phyloP scores from a whole-genome alignment of 2,329 filamentous ascomycete species.

The Botrytis fragariae region DNA sequence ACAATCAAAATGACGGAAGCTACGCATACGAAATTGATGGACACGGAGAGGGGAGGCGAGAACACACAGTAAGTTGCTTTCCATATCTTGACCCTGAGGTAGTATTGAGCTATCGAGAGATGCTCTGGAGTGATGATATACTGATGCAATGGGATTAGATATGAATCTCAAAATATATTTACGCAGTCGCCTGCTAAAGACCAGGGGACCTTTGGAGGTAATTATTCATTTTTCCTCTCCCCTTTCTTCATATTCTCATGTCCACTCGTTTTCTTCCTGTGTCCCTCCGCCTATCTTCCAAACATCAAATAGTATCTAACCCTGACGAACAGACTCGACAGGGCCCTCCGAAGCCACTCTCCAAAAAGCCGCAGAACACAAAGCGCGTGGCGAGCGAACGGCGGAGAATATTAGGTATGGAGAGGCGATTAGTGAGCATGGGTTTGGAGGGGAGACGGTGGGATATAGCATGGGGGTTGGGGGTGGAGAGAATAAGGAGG shows the following conservation, averaged over 20 bases:
- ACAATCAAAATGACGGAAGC: constrained; percentile 23
- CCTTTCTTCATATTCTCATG: neutral
- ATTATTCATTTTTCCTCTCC: neutral
- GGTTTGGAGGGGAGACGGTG: constrained; percentile 53
- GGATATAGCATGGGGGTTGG: constrained; percentile 30
- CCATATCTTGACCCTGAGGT: neutral
- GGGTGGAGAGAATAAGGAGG: constrained; percentile 42
- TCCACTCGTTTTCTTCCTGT: too few relatives aligned
- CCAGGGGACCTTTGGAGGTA: constrained; percentile 56
- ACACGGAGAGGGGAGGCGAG: constrained; percentile 59
- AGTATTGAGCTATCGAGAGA: neutral
- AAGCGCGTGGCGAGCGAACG: constrained; percentile 44
- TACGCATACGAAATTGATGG: constrained; percentile 48
- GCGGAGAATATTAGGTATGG: constrained; percentile 55
- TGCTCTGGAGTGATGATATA: neutral
- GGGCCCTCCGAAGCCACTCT: constrained; percentile 16
- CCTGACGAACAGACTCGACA: constrained; percentile 18
- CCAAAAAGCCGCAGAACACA: constrained; percentile 28
- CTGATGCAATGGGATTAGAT: constrained; percentile 42
- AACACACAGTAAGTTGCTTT: constrained; percentile 49
- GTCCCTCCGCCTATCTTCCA: rapidly evolving
- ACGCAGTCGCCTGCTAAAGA: constrained; percentile 51
- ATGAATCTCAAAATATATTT: constrained; percentile 55
- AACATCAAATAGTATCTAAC: neutral
- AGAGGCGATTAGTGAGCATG: constrained; percentile 54